These are phyloP conservation scores for Linnemannia schmuckeri DNA, from an alignment of 192 early-diverging fungal genomes.

Conservation along the genomic window DNA sequence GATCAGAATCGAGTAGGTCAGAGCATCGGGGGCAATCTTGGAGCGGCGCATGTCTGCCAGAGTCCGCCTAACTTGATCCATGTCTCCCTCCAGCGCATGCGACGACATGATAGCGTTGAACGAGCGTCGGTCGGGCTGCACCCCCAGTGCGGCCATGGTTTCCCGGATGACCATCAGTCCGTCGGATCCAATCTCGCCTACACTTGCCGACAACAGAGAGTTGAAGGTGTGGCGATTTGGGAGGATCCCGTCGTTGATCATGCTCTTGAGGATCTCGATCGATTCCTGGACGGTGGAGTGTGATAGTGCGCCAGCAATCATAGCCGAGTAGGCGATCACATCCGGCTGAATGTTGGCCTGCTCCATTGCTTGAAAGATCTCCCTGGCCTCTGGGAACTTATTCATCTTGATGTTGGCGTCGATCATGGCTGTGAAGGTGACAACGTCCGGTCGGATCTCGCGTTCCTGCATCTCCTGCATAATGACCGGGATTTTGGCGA, in stretches of 20 bases:
- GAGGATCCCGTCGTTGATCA: conserved; percentile 41
- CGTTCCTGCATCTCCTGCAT: conserved; percentile 18
- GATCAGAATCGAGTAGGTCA: conserved; percentile 51
- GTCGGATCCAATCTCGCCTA: conserved; percentile 34
- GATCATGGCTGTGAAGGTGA: conserved; percentile 38
- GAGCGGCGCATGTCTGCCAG: conserved; percentile 40
- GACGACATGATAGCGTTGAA: conserved; percentile 48
- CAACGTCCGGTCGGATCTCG: conserved; percentile 24
- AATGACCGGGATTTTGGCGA: conserved; percentile 8
- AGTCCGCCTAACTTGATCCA: conserved; percentile 29
- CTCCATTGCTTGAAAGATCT: conserved; percentile 39
- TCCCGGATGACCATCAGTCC: conserved; percentile 29
- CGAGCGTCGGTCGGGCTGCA: conserved; percentile 40
- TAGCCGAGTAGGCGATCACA: conserved; percentile 47
- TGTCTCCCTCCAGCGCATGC: conserved; percentile 41
- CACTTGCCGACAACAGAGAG: conserved; percentile 38
- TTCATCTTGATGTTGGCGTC: conserved; percentile 53
- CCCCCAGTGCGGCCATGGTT: conserved; percentile 31
- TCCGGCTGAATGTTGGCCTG: conserved; percentile 48
- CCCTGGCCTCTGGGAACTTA: conserved; percentile 42
- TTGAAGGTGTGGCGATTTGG: conserved; percentile 49
- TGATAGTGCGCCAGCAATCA: conserved; percentile 33
- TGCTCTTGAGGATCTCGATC: conserved; percentile 35
- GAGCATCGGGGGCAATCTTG: conserved; percentile 22
- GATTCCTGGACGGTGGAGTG: conserved; percentile 35